A percentile compares a stretch with the other conserved stretches of the same genome.
Evolutionary conservation across 176 grass and related monocot species (phyloP).

Genomic region (Triticum monococcum): DNA sequence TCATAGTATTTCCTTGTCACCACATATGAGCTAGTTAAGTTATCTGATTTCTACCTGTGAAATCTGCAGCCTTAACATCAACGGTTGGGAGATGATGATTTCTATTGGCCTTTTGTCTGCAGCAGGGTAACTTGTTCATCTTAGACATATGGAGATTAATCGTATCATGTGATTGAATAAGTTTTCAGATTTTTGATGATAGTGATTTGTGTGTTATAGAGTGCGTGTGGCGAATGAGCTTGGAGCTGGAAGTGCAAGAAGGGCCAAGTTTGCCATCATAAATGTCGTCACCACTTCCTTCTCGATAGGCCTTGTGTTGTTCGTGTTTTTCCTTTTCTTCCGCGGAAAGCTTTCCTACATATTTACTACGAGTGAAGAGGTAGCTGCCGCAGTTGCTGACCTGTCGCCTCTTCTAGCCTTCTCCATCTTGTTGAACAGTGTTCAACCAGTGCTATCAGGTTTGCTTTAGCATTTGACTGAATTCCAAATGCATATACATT

Average conservation of each 20-base stretch:
- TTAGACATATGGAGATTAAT: not conserved
- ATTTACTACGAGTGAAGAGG: constrained; percentile 52
- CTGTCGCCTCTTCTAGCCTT: constrained; percentile 75
- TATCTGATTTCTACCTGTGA: not conserved
- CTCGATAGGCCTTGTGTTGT: constrained; percentile 49
- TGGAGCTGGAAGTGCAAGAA: constrained; percentile 64
- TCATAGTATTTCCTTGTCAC: not conserved
- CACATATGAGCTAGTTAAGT: not conserved
- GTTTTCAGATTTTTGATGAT: not conserved
- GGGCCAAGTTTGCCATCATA: constrained; percentile 57
- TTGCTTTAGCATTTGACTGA: not conserved
- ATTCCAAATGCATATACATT: not conserved
- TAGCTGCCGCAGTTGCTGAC: constrained; percentile 53
- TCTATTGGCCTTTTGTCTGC: constrained; percentile 64
- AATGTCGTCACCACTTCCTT: constrained; percentile 62
- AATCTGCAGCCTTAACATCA: constrained; percentile 79
- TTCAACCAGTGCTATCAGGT: constrained; percentile 94
- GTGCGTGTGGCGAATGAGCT: constrained; percentile 91
- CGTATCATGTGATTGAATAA: not conserved
- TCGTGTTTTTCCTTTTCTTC: constrained; percentile 60
- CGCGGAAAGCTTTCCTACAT: constrained; percentile 66
- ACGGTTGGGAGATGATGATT: constrained; percentile 97
- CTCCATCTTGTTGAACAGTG: constrained; percentile 82
- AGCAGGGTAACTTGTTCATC: constrained; percentile 46
- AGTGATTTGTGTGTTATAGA: not conserved